Evolutionary conservation across 208 protist genomes (phyloP), one percentile per base, ranked within the genome.

Genomic region (Strigomonas culicis): DNA sequence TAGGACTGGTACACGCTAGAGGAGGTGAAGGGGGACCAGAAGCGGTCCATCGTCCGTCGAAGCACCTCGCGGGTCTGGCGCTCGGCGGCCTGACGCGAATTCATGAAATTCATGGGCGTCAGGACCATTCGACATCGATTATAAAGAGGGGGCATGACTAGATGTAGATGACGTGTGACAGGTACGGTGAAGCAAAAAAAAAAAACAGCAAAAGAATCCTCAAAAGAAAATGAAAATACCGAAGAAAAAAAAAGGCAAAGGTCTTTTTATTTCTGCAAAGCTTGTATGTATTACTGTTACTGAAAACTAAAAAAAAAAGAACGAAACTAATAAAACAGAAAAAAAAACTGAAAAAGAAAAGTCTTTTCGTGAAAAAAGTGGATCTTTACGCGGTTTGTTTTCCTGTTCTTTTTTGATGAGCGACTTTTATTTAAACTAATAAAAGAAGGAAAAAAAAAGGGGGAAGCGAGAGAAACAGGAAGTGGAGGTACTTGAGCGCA

Each of bases 1-100:
- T n/a, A n/a, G n/a, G n/a, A n/a, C n/a, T n/a, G 8, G 36, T 13
- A 41, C 8, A 6, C 36, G 36, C 13, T 66, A 10, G 36, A 63
- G 41, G 57, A 27, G 25, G 32, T 78, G 58, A 94, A 83, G 1
- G 87, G 87, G 36, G 70, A 66, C 83, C 87, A 93, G 49, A 93
- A 74, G 0, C 82, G 75, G 63, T 82, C 74, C 32, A 89, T 71
- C 21, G 72, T 64, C 24, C 79, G 70, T 2, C 72, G 70, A 50
- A 88, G 68, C 28, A 61, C 60, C 15, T 84, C 76, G 17, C 70
- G 71, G 15, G 64, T 66, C 17, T 72, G 60, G 8, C 68, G 75
- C 32, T 74, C 59, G 2, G 66, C 25, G 21, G 28, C 25, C 10
- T n/a, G n/a, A n/a, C n/a, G n/a, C n/a, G n/a, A n/a, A n/a, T n/a